These are phyloP conservation scores for Tulasnella calospora DNA, from an alignment of 768 basidiomycete genomes.

Conservation along the genomic window DNA sequence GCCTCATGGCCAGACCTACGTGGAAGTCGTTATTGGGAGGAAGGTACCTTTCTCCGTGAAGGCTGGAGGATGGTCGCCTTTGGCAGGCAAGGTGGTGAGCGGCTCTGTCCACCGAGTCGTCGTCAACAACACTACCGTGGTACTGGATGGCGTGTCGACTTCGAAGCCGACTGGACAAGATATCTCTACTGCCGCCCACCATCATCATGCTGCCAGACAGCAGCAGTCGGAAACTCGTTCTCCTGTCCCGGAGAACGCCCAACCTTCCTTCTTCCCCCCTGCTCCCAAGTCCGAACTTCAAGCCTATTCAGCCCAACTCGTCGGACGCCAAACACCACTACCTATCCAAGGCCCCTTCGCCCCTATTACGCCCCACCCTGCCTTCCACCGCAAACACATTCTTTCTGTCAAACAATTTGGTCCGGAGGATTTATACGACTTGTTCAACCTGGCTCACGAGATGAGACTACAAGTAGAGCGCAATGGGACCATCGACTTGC, in stretches of 20 bases:
- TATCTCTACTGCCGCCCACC: constrained; percentile 48
- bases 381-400: constrained; percentile 91
- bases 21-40: constrained; percentile 89
- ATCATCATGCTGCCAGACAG: background rate
- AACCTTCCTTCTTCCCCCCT: constrained; percentile 4
- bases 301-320: background rate
- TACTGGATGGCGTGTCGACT: constrained; percentile 76
- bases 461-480: constrained; percentile 96
- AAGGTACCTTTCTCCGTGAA: constrained; percentile 52
- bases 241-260: constrained; percentile 17
- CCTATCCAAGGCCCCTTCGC: constrained; percentile 38
- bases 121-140: constrained; percentile 80
- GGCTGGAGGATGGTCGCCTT: constrained; percentile 72
- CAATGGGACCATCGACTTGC: constrained; percentile 77
- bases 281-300: background rate
- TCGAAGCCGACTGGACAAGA: constrained; percentile 60
- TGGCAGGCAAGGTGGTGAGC: constrained; percentile 55
- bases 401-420: constrained; percentile 91
- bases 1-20: constrained; percentile 58
- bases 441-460: constrained; percentile 92
- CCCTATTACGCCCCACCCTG: constrained; percentile 60
- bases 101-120: constrained; percentile 88
- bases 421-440: constrained; percentile 81
- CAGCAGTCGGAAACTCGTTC: background rate
- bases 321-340: background rate